Evolutionary conservation across 2,329 filamentous ascomycete species (phyloP).

Genomic region (Rhynchosporium agropyri): DNA sequence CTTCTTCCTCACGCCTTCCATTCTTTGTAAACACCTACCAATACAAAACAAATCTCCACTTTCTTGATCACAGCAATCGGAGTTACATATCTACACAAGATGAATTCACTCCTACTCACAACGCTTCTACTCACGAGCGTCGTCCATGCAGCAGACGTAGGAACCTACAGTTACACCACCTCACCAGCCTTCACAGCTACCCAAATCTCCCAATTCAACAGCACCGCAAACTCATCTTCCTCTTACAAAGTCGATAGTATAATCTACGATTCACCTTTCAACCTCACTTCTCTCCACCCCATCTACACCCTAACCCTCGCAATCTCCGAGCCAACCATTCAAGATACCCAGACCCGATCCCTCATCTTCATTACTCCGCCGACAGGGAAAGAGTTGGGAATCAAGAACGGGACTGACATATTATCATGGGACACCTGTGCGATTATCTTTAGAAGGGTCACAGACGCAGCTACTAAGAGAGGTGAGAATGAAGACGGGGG

Average conservation of each 20-base stretch:
- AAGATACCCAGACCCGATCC: not conserved
- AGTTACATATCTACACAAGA: not conserved
- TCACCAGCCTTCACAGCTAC: not conserved
- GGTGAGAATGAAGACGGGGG: conserved; percentile 2
- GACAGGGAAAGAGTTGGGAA: not conserved
- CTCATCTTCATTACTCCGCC: not conserved
- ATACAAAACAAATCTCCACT: no score
- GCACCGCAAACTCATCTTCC: not conserved
- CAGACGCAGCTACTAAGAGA: not conserved
- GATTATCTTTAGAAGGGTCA: not conserved
- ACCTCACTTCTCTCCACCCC: not conserved
- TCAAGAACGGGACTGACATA: not conserved
- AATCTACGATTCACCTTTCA: conserved; percentile 10
- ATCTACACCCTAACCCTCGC: not conserved
- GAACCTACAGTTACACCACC: not conserved
- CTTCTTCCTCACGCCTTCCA: no score
- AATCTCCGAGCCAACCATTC: not conserved
- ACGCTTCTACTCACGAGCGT: not conserved
- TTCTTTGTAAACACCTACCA: no score
- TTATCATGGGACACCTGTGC: not conserved
- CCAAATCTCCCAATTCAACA: not conserved
- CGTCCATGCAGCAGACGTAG: not conserved
- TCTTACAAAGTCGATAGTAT: not conserved
- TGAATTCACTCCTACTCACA: not conserved
- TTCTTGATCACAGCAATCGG: no score